Evolutionary conservation across 495 filamentous ascomycete species (phyloP).

Genomic region (Astrocystis sublimbata): DNA sequence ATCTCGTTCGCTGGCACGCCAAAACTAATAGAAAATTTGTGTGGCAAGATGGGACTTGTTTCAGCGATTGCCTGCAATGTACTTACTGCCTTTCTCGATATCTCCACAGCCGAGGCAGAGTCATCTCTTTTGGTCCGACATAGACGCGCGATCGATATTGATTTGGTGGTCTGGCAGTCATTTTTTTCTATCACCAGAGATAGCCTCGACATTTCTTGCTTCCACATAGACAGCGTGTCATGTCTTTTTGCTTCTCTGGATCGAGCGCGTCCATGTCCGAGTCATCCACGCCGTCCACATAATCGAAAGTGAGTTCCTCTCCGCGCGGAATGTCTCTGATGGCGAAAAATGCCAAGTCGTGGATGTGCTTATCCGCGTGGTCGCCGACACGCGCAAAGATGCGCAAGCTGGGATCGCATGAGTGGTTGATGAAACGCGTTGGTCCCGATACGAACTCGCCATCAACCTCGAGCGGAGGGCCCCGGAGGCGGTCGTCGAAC

Average conservation of each 20-base stretch:
- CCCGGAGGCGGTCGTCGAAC: conserved; percentile 42
- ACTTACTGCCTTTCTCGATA: neutral
- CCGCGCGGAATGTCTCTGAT: conserved; percentile 63
- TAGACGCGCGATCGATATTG: too few relatives aligned
- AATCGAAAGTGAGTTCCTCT: conserved; percentile 87
- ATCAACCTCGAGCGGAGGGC: conserved; percentile 52
- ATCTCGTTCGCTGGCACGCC: too few relatives aligned
- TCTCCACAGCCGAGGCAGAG: neutral
- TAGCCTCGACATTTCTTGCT: conserved; percentile 65
- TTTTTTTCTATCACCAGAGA: conserved; percentile 53
- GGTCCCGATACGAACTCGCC: conserved; percentile 58
- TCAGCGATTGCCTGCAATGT: neutral
- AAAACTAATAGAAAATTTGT: too few relatives aligned
- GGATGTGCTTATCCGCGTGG: conserved; percentile 70
- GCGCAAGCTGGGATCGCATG: conserved; percentile 70
- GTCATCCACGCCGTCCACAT: conserved; percentile 59
- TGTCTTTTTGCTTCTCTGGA: conserved; percentile 46
- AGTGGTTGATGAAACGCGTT: conserved; percentile 75
- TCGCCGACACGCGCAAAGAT: conserved; percentile 82
- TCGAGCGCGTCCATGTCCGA: conserved; percentile 52
- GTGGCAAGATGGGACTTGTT: neutral
- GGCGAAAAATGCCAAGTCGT: conserved; percentile 88
- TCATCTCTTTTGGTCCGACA: neutral
- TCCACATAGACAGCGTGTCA: conserved; percentile 68
- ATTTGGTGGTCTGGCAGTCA: neutral